These are phyloP conservation scores for Myriosclerotinia duriaeana DNA, from an alignment of 2,329 filamentous ascomycete species.

Conservation along the genomic window DNA sequence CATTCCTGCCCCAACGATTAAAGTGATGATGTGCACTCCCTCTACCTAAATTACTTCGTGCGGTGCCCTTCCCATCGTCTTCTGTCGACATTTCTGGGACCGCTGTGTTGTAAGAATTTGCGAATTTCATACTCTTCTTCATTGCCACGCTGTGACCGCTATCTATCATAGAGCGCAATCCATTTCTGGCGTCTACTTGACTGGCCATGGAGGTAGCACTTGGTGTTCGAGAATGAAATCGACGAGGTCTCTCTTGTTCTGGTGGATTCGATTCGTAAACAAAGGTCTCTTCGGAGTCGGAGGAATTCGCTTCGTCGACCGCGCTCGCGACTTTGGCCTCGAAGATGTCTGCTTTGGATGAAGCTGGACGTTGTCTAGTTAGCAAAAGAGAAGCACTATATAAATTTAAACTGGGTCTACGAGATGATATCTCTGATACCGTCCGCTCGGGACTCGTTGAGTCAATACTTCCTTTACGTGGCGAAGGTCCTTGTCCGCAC, in stretches of 20 bases:
- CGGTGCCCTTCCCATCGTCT: slow-evolving; percentile 65
- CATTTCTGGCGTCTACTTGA: slow-evolving; percentile 57
- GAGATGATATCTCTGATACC: slow-evolving; percentile 40
- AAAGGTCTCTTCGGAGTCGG: slow-evolving; percentile 97
- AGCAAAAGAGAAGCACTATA: slow-evolving; percentile 48
- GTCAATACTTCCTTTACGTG: slow-evolving; percentile 30
- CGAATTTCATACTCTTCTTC: slow-evolving; percentile 97
- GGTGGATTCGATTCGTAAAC: slow-evolving; percentile 98
- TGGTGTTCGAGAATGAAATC: slow-evolving; percentile 87
- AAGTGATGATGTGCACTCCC: slow-evolving; percentile 74
- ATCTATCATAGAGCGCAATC: slow-evolving; percentile 62
- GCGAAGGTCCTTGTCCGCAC: slow-evolving; percentile 37
- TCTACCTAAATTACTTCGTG: slow-evolving; percentile 58
- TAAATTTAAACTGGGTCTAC: slow-evolving; percentile 43
- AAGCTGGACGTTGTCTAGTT: slow-evolving; percentile 58
- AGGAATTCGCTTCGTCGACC: slow-evolving; percentile 93
- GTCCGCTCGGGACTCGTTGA: slow-evolving; percentile 34
- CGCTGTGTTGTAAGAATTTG: slow-evolving; percentile 68
- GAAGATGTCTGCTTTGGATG: slow-evolving; percentile 96
- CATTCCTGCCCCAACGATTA: slow-evolving; percentile 72
- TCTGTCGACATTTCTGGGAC: slow-evolving; percentile 51
- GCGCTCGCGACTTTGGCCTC: slow-evolving; percentile 95
- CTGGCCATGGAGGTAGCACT: slow-evolving; percentile 84
- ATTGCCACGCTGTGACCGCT: slow-evolving; percentile 60
- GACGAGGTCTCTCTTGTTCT: slow-evolving; percentile 60